Evolutionary conservation across 495 filamentous ascomycete genomes (phyloP).

Genomic region (Daldinia decipiens): DNA sequence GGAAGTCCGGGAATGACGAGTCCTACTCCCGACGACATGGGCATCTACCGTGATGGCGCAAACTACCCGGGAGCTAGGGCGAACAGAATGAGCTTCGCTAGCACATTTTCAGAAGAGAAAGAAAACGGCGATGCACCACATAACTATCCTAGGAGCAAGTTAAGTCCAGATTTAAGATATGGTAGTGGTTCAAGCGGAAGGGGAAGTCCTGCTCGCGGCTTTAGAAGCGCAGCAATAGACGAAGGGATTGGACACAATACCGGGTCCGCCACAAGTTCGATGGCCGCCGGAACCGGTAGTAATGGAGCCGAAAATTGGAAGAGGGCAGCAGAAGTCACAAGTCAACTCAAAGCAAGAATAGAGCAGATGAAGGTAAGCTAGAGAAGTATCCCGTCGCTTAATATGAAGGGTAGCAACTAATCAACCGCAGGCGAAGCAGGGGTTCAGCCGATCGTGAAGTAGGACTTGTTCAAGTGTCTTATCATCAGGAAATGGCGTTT

Average conservation of each 20-base stretch:
- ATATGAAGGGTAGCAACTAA: slow-evolving; percentile 5
- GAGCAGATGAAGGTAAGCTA: slow-evolving; percentile 73
- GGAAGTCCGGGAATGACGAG: slow-evolving; percentile 57
- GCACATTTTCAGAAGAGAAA: slow-evolving; percentile 83
- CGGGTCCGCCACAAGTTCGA: slow-evolving; percentile 49
- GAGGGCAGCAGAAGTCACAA: slow-evolving; percentile 97
- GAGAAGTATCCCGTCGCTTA: not conserved
- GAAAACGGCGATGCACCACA: slow-evolving; percentile 69
- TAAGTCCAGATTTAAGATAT: slow-evolving; percentile 63
- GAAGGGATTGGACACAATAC: slow-evolving; percentile 41
- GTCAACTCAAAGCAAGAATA: slow-evolving; percentile 94
- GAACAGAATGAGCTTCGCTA: slow-evolving; percentile 73
- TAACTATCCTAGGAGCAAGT: slow-evolving; percentile 58
- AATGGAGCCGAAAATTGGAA: slow-evolving; percentile 92
- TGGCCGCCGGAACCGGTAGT: slow-evolving; percentile 53
- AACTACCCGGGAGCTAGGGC: slow-evolving; percentile 50
- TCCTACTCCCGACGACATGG: slow-evolving; percentile 59
- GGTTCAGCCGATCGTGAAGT: slow-evolving; percentile 47
- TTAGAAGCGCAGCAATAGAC: slow-evolving; percentile 47
- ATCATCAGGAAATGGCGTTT: slow-evolving; percentile 35
- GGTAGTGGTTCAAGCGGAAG: slow-evolving; percentile 64
- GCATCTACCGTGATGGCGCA: slow-evolving; percentile 65
- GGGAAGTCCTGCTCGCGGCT: slow-evolving; percentile 64
- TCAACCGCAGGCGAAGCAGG: slow-evolving; percentile 47
- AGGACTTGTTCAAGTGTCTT: slow-evolving; percentile 3